These are phyloP conservation scores for Rugiboletus extremiorientalis DNA, from an alignment of 1,284 basidiomycete genomes.

Conservation along the genomic window DNA sequence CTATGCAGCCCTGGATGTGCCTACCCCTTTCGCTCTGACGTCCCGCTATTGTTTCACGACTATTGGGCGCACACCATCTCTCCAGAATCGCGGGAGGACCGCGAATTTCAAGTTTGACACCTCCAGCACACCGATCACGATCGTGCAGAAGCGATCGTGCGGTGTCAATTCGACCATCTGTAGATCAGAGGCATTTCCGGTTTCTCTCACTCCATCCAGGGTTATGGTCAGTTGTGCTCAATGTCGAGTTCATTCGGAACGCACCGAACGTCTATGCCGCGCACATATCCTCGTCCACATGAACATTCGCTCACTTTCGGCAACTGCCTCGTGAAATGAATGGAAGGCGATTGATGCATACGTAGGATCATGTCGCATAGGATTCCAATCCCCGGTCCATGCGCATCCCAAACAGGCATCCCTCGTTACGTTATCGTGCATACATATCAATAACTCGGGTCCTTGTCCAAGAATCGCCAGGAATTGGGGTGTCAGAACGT, in stretches of 20 bases:
- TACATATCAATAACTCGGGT: not conserved
- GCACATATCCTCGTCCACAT: not conserved
- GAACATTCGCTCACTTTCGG: not conserved
- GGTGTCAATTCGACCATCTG: slow-evolving; percentile 7
- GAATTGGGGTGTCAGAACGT: not conserved
- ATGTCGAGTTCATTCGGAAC: slow-evolving; percentile 2
- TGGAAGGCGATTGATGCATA: not conserved
- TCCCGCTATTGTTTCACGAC: too few species aligned
- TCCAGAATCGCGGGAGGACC: slow-evolving; percentile 4
- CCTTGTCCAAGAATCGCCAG: slow-evolving; percentile 8
- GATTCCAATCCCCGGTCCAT: not conserved
- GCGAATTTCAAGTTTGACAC: slow-evolving; percentile 3
- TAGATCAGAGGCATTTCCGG: slow-evolving; percentile 17
- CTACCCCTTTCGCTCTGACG: not conserved
- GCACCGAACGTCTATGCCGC: not conserved
- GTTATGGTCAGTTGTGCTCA: not conserved
- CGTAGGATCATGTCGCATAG: not conserved
- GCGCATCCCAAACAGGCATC: not conserved
- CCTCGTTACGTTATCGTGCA: slow-evolving; percentile 16
- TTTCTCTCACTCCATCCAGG: slow-evolving; percentile 1
- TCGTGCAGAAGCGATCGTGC: slow-evolving; percentile 11
- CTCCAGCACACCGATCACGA: slow-evolving; percentile 22
- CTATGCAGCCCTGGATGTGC: not conserved
- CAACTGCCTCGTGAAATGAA: not conserved
- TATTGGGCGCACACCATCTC: not conserved